These are phyloP conservation scores for Schwanniomyces etchellsii DNA, from an alignment of 1,139 yeast species.

Conservation along the genomic window DNA sequence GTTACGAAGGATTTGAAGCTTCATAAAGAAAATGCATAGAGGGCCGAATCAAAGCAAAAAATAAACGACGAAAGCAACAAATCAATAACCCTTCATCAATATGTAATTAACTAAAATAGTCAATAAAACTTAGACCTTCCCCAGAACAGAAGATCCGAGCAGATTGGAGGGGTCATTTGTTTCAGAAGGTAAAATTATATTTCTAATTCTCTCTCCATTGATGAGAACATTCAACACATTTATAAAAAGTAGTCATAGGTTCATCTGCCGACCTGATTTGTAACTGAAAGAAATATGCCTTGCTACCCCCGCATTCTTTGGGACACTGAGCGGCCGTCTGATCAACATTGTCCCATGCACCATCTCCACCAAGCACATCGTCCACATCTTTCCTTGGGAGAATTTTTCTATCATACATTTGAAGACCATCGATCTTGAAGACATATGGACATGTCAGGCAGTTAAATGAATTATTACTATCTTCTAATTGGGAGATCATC, in stretches of 20 bases:
- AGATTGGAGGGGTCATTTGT: too few species aligned
- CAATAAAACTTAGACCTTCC: too few species aligned
- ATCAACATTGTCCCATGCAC: slow-evolving; percentile 98
- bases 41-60: too few species aligned
- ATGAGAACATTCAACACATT: slow-evolving; percentile 86
- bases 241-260: slow-evolving; percentile 95
- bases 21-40: too few species aligned
- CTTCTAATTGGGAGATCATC: slow-evolving; percentile 41
- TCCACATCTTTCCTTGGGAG: slow-evolving; percentile 88
- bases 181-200: too few species aligned
- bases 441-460: slow-evolving; percentile 96
- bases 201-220: slow-evolving; percentile 92
- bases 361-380: slow-evolving; percentile 94
- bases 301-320: slow-evolving; percentile 79
- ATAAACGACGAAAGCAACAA: too few species aligned
- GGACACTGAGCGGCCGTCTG: slow-evolving; percentile 90
- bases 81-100: too few species aligned
- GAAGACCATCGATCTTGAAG: slow-evolving; percentile 77
- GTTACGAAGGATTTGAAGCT: too few species aligned
- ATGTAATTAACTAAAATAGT: too few species aligned
- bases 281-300: slow-evolving; percentile 94
- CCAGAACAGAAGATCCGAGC: too few species aligned
- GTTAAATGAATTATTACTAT: slow-evolving; percentile 51
- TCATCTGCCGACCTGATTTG: slow-evolving; percentile 92
- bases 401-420: slow-evolving; percentile 77